phyloP scores from a whole-genome alignment of 1,139 yeast genomes.

The Suhomyces wounanorum region DNA sequence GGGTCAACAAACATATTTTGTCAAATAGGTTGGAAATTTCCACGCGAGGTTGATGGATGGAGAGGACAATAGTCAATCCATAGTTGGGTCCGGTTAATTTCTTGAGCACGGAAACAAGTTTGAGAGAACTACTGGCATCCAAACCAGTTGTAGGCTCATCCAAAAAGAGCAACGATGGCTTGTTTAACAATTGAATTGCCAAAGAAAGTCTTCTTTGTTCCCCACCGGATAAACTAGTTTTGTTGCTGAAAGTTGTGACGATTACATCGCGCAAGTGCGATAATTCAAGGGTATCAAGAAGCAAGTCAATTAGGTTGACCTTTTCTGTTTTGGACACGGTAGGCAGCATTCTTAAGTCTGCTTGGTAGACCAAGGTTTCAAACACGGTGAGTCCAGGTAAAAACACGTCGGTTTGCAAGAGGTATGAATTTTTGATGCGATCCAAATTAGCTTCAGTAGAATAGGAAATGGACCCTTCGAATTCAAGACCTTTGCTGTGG shows the following conservation, averaged over 20 bases:
- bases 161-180: constrained; percentile 25
- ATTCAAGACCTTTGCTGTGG: constrained; percentile 17
- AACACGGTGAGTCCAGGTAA: constrained; percentile 26
- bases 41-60: constrained; percentile 29
- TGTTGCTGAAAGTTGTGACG: constrained; percentile 21
- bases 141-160: constrained; percentile 33
- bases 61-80: constrained; percentile 26
- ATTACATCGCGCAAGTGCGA: constrained; percentile 19
- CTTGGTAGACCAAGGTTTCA: constrained; percentile 25
- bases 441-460: constrained; percentile 11
- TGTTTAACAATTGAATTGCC: constrained; percentile 26
- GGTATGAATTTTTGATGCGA: constrained; percentile 23
- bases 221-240: constrained; percentile 24
- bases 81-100: constrained; percentile 25
- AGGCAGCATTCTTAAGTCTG: constrained; percentile 24
- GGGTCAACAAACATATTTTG: constrained; percentile 24
- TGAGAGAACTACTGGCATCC: constrained; percentile 26
- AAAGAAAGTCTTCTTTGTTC: constrained; percentile 27
- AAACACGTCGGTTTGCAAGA: constrained; percentile 25
- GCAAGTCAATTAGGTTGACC: constrained; percentile 16
- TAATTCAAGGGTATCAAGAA: constrained; percentile 23
- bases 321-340: constrained; percentile 15
- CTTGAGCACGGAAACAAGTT: constrained; percentile 22
- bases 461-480: constrained; percentile 52
- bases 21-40: constrained; percentile 26